Conservation (phyloP, 1,284 basidiomycete species). For the Spongiforma sp. region DNA sequence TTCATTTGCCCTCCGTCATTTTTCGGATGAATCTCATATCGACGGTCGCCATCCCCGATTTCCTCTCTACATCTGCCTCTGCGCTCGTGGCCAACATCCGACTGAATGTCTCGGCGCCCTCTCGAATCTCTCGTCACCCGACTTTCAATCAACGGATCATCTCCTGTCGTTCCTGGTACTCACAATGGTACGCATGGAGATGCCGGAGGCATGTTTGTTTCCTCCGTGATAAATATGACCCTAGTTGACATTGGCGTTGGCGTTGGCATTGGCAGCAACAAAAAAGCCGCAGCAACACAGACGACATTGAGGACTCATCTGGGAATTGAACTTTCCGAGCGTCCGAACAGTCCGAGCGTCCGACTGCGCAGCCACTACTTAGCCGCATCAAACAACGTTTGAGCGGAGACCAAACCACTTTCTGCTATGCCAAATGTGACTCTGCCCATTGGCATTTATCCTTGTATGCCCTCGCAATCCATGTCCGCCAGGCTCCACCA, state of each 20-base stretch:
- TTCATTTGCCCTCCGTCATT: not conserved
- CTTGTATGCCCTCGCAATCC: not conserved
- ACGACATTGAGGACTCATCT: not conserved
- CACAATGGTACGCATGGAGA: conserved; percentile 37
- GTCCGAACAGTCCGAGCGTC: too few species aligned
- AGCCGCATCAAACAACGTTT: not conserved
- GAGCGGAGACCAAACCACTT: not conserved
- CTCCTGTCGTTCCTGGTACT: conserved; percentile 68
- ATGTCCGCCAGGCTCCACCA: too few species aligned
- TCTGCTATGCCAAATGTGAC: not conserved
- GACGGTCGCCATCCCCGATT: conserved; percentile 33
- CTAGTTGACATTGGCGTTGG: conserved; percentile 20
- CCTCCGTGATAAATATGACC: conserved; percentile 10
- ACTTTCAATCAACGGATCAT: too few species aligned
- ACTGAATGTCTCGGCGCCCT: conserved; percentile 67
- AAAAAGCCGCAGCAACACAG: not conserved
- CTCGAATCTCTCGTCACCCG: conserved; percentile 71
- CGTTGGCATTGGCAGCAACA: too few species aligned
- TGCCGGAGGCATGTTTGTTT: not conserved
- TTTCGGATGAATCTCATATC: conserved; percentile 10
- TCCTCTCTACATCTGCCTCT: not conserved
- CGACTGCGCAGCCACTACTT: not conserved
- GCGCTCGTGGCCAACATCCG: not conserved
- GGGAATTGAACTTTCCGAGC: not conserved
- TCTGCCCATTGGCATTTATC: not conserved